Evolutionary conservation across 2,329 filamentous ascomycete species (phyloP), one percentile per base, ranked within the genome.

Genomic region (Akanthomyces muscarius): DNA sequence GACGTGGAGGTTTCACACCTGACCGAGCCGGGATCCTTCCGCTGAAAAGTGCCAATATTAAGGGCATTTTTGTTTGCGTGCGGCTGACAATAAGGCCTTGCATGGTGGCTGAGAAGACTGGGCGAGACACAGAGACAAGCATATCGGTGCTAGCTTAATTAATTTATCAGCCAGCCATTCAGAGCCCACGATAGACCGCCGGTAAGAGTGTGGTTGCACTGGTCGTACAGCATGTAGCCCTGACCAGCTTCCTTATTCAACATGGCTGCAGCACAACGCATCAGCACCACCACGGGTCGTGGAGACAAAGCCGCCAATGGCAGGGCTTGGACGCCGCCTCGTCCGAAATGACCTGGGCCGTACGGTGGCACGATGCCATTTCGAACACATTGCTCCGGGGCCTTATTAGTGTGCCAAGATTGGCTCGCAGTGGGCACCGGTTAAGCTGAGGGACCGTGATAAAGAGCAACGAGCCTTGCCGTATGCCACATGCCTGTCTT

Each of bases 101-200:
- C 48, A 44, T 38, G 18, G 48, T 52, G 56, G 47, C 56, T 51
- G 45, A 44, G n/a, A 51, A 53, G 48, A 53, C 11, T 57, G 41
- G 54, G 36, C 28, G 36, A 38, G 23, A 25, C 4, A 10, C 33
- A 5, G 10, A n/a, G 38, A 33, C 18, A 57, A 8, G 23, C 23
- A 61, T 45, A 53, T 53, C 58, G 58, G 48, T 45, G 33, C 48
- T 53, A 61, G 50, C 48, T 53, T 53, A 61, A 61, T 53, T 53
- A 61, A 61, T 61, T 38, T 60, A 42, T 59, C 18, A 28, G 16
- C 23, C 55, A 58, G 30, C 57, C 57, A 60, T 47, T 60, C 47
- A 53, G 38, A 42, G 33, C 16, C n/a, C 8, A n/a, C 33, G 16
- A 21, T 16, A 42, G 47, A 59, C 45, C 30, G 42, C 25, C 30